Evolutionary conservation across 2,329 filamentous ascomycete genomes (phyloP), one percentile per base, ranked within the genome.

Genomic region (Cladobotryum protrusum): DNA sequence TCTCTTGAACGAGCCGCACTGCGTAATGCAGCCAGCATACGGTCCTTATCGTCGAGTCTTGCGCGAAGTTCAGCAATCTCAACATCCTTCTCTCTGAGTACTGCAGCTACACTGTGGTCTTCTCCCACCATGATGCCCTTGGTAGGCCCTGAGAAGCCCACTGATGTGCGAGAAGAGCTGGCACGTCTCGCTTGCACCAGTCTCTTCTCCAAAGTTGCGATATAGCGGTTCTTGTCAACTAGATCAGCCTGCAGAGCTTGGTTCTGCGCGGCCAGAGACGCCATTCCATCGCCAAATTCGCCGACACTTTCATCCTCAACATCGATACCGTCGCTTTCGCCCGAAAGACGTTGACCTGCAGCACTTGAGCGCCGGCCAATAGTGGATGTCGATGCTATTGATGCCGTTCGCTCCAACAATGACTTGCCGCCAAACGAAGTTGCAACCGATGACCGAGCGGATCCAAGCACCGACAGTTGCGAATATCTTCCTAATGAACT

Each of bases 191-290:
- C 93, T 63, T 99, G 93, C 33, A 97, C 75, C 1, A 99, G 74
- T 20, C 93, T 82, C 68, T 95, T 95, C 71, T 99, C 93, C 12
- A 99, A 72, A 0, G 93, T 97, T 24, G 87, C 80, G 59, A 97
- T 97, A 67, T 99, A 99, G 32, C 93, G 86, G 60, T 93, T 97
- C 73, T 96, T 96, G 70, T 99, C 93, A n/a, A 81, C 82, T 43
- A 99, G 78, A 66, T 99, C 93, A n/a, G 90, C 83, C 66, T 96
- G 93, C 43, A 99, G 72, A n/a, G 95, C 87, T 45, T 85, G 82
- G 58, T 96, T 90, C 63, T 96, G 93, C n/a, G 88, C 81, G 40
- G 85, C 74, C 44, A 95, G 70, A 19, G 87, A 89, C 7, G 93
- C 93, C 20, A 80, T 86, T 1, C 91, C 92, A 59, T 96, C 90